These are phyloP conservation scores for Schizonepeta tenuifolia DNA, from an alignment of 257 asterid genomes.

Conservation along the genomic window DNA sequence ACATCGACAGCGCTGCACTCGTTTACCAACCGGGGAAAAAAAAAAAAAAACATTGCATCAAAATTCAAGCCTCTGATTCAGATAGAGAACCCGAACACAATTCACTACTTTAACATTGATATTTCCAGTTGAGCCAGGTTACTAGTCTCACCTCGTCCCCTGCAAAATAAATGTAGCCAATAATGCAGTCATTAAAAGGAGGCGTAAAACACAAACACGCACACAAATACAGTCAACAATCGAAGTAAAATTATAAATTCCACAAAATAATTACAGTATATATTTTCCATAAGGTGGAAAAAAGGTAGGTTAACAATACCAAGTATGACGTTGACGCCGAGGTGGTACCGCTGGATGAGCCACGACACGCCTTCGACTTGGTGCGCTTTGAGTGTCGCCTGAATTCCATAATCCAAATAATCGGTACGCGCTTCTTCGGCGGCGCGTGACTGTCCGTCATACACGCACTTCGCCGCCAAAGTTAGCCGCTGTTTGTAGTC, in stretches of 20 bases:
- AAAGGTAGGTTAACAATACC: slow-evolving; percentile 43
- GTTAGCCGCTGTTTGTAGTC: slow-evolving; percentile 68
- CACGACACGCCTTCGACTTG: slow-evolving; percentile 87
- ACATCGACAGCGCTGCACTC: neutral
- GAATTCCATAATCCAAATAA: slow-evolving; percentile 51
- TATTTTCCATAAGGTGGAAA: neutral
- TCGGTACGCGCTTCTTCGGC: slow-evolving; percentile 36
- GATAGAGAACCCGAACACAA: neutral
- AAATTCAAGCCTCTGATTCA: slow-evolving; percentile 12
- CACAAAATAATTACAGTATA: neutral
- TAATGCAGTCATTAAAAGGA: neutral
- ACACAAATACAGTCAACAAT: neutral
- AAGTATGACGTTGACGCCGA: slow-evolving; percentile 90
- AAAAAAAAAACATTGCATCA: neutral
- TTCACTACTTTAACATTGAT: slow-evolving; percentile 18
- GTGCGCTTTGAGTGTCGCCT: slow-evolving; percentile 80
- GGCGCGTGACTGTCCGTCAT: slow-evolving; percentile 54
- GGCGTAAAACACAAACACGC: neutral
- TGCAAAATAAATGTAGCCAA: slow-evolving; percentile 45
- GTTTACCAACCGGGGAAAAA: neutral
- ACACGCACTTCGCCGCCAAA: slow-evolving; percentile 77
- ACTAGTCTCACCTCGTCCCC: slow-evolving; percentile 83
- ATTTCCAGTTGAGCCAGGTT: slow-evolving; percentile 25
- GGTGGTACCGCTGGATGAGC: slow-evolving; percentile 78
- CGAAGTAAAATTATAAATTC: neutral